These are phyloP conservation scores for Rosa hybrid DNA, from an alignment of 331 rosid genomes.

Conservation along the genomic window DNA sequence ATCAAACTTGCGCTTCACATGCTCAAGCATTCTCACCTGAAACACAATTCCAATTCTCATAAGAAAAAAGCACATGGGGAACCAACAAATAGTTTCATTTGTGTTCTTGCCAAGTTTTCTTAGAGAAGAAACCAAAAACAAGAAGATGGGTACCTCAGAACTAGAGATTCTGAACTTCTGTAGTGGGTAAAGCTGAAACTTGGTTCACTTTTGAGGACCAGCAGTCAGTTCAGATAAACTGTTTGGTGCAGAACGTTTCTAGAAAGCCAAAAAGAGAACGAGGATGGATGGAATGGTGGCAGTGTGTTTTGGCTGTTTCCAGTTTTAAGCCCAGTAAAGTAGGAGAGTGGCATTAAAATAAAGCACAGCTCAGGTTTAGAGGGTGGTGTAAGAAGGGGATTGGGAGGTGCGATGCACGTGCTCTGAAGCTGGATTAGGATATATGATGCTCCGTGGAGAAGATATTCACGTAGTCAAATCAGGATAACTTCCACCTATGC, in stretches of 20 bases:
- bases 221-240: neutral
- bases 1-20: neutral
- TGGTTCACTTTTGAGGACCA: neutral
- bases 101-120: slow-evolving; percentile 7
- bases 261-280: neutral
- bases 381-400: neutral
- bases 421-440: slow-evolving; percentile 7
- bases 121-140: slow-evolving; percentile 19
- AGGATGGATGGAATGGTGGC: neutral
- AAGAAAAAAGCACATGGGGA: neutral
- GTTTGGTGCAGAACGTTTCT: neutral
- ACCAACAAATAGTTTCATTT: neutral
- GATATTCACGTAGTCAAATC: slow-evolving; percentile 16
- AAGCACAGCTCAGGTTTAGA: neutral
- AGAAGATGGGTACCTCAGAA: slow-evolving; percentile 24
- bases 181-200: neutral
- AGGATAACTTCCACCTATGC: slow-evolving; percentile 14
- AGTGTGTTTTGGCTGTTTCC: neutral
- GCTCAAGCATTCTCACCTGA: slow-evolving; percentile 10
- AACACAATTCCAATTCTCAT: neutral
- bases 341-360: neutral
- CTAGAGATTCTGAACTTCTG: neutral
- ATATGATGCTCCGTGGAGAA: neutral
- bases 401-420: neutral
- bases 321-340: neutral